Evolutionary conservation across 2,329 filamentous ascomycete genomes (phyloP), one percentile per base, ranked within the genome.

Genomic region (Tolypocladium tundrense): DNA sequence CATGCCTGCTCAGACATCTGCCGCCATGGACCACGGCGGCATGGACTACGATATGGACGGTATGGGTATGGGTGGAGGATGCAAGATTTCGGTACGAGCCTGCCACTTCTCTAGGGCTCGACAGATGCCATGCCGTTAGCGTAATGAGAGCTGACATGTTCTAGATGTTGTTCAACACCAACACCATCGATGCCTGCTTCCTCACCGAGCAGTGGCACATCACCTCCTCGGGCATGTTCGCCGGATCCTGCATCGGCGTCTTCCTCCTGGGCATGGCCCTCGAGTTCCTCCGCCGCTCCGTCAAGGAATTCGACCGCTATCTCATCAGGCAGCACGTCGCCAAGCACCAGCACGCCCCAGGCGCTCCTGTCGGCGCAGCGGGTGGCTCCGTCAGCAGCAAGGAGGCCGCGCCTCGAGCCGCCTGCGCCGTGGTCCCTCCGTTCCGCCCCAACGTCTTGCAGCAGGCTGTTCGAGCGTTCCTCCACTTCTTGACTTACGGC

Each of bases 151-250:
- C 54, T 53, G 27, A 57, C 24, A 5, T 13, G 2, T 21, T 8
- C 1, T 58, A 89, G 86, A 91, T 91, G 88, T 76, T 90, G 45
- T 90, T 88, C 87, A 91, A 91, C 71, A 90, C 87, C 86, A 79
- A 88, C 70, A 87, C 85, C 3, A 75, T 88, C 68, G 84, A 88
- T 68, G 73, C 85, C 24, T 90, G 71, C 65, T 93, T 94, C 78
- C 80, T 94, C 67, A 74, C 87, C 31, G 65, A 69, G 9, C 77
- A 79, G 27, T 94, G 90, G 89, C 85, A 85, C 66, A 81, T 93
- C 69, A 85, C 75, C 19, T 87, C 85, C 31, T 73, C 71, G 3
- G 85, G 81, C 69, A 87, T 87, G 80, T 93, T 95, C 68, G 89
- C 87, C 53, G 89, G 87, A 27, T 88, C 86, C 56, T 94, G 90